These are phyloP conservation scores for Senna siamea DNA, from an alignment of 306 rosid species.

Conservation along the genomic window DNA sequence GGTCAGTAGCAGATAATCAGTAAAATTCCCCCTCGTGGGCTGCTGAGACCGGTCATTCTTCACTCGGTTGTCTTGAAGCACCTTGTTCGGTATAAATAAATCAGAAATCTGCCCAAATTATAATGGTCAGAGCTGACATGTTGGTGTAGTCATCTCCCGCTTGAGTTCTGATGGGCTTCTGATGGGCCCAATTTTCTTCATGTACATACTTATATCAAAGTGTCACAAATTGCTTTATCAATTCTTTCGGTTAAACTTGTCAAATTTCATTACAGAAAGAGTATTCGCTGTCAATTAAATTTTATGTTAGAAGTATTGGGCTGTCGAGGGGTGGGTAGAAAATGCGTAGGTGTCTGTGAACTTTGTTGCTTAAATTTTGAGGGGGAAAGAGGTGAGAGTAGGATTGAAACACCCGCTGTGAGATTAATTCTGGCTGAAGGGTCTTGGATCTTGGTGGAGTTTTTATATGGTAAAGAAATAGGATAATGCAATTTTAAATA, in stretches of 20 bases:
- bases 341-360: no score
- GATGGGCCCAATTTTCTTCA: slow-evolving; percentile 25
- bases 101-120: slow-evolving; percentile 35
- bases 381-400: no score
- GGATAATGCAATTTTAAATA: no score
- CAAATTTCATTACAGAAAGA: not conserved
- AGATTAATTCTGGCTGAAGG: no score
- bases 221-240: not conserved
- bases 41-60: slow-evolving; percentile 33
- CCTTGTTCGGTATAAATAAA: slow-evolving; percentile 29
- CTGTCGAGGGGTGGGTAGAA: no score
- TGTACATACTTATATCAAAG: slow-evolving; percentile 42
- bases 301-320: no score
- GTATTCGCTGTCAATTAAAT: no score
- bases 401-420: no score
- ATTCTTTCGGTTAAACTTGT: not conserved
- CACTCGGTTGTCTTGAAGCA: slow-evolving; percentile 33
- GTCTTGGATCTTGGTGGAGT: no score
- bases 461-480: no score
- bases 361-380: no score
- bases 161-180: slow-evolving; percentile 8
- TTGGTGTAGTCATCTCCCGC: slow-evolving; percentile 32
- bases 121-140: slow-evolving; percentile 37
- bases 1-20: slow-evolving; percentile 41
- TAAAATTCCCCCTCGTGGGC: slow-evolving; percentile 9